Evolutionary conservation across 129 eudicot species (phyloP).

Genomic region (Arctium minus): DNA sequence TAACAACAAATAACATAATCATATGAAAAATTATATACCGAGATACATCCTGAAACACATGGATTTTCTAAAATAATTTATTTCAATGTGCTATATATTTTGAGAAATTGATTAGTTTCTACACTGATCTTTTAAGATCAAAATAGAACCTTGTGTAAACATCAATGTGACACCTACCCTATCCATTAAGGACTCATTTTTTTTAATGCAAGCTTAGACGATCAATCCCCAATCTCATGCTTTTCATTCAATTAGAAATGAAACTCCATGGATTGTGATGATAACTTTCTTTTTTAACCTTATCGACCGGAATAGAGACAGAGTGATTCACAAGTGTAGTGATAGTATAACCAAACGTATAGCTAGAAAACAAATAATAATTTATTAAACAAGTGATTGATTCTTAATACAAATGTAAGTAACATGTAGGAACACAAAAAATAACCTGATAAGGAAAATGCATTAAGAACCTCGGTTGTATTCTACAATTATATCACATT

Average conservation of each 20-base stretch:
- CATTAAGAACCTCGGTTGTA: background rate
- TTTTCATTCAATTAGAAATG: background rate
- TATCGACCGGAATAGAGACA: background rate
- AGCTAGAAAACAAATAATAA: background rate
- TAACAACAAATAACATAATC: background rate
- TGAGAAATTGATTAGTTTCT: background rate
- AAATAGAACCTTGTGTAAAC: background rate
- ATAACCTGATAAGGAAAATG: background rate
- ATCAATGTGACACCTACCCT: background rate
- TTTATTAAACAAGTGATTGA: background rate
- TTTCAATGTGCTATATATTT: too few relatives aligned
- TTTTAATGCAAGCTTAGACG: background rate
- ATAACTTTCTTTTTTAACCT: background rate
- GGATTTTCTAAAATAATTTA: too few relatives aligned
- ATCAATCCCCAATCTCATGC: background rate
- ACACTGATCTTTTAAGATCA: background rate
- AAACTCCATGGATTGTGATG: background rate
- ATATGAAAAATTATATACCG: too few relatives aligned
- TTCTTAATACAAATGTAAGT: background rate
- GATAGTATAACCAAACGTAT: too few relatives aligned
- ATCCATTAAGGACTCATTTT: background rate
- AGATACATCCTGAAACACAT: too few relatives aligned
- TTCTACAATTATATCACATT: background rate
- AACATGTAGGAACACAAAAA: background rate
- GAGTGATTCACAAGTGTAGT: background rate